Conservation (phyloP, 352 stramenopile species). For the Hyaloperonospora brassicae region DNA sequence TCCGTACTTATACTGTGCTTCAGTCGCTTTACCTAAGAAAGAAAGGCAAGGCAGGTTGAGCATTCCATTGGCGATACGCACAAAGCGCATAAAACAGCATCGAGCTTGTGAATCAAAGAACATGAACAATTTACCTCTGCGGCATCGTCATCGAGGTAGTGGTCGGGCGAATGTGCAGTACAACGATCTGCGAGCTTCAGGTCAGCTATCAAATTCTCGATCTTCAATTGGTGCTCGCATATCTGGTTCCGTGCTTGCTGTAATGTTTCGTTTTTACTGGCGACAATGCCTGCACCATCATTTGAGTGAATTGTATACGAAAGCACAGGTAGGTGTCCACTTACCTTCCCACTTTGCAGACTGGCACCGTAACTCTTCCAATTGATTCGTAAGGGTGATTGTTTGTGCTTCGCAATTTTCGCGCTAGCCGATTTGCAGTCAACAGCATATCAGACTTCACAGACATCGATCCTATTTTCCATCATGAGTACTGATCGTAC, state of each 20-base stretch:
- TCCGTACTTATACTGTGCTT: slow-evolving; percentile 17
- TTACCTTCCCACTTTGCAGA: slow-evolving; percentile 29
- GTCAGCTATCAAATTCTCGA: slow-evolving; percentile 56
- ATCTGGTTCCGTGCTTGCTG: slow-evolving; percentile 42
- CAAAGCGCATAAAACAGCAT: background rate
- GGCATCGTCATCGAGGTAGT: slow-evolving; percentile 20
- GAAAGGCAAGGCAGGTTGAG: background rate
- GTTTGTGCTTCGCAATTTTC: slow-evolving; percentile 16
- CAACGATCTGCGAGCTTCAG: slow-evolving; percentile 20
- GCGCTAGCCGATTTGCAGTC: slow-evolving; percentile 8
- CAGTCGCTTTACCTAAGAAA: slow-evolving; percentile 18
- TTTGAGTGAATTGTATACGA: slow-evolving; percentile 5
- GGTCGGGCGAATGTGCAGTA: slow-evolving; percentile 1
- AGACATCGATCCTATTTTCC: background rate
- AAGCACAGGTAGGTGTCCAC: background rate
- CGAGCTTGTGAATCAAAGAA: background rate
- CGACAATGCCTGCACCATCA: slow-evolving; percentile 24
- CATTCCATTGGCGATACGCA: background rate
- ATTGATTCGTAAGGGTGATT: slow-evolving; percentile 11
- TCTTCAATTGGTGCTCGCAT: slow-evolving; percentile 41
- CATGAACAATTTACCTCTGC: slow-evolving; percentile 27
- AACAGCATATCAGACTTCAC: background rate
- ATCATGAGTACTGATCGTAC: slow-evolving; percentile 15
- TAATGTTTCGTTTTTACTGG: slow-evolving; percentile 36
- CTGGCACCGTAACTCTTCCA: slow-evolving; percentile 21